Conservation (phyloP, 345 rosid species). For the Crucihimalaya himalaica region DNA sequence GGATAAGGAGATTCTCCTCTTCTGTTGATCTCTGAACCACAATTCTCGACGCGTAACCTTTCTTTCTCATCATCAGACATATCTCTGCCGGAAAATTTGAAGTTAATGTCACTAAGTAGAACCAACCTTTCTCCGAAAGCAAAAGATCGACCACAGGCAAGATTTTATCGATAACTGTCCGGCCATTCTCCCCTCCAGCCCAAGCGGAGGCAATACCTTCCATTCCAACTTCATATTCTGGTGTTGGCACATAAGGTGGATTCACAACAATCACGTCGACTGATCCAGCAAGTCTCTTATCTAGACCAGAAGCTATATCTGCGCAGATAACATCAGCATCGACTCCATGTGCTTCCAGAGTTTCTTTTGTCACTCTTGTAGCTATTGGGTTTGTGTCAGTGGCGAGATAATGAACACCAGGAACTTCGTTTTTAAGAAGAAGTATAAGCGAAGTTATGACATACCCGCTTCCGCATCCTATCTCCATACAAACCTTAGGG, state of each 20-base stretch:
- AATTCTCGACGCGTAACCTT: conserved; percentile 70
- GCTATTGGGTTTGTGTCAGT: conserved; percentile 74
- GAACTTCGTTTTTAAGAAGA: conserved; percentile 52
- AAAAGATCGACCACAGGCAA: conserved; percentile 61
- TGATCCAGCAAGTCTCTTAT: conserved; percentile 59
- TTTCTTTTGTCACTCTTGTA: conserved; percentile 56
- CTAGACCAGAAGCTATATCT: conserved; percentile 69
- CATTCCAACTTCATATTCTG: conserved; percentile 77
- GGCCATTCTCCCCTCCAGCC: conserved; percentile 91
- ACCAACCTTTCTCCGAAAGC: conserved; percentile 75
- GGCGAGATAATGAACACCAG: conserved; percentile 55
- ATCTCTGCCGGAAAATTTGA: conserved; percentile 61
- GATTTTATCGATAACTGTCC: conserved; percentile 61
- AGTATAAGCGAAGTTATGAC: conserved; percentile 83
- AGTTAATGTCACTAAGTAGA: conserved; percentile 69
- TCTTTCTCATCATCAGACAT: conserved; percentile 67
- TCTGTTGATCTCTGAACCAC: conserved; percentile 78
- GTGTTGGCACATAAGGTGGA: conserved; percentile 96
- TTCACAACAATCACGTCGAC: conserved; percentile 87
- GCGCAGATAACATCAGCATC: conserved; percentile 64
- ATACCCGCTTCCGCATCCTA: conserved; percentile 88
- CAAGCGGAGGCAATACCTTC: conserved; percentile 75
- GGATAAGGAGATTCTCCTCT: conserved; percentile 65
- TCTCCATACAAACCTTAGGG: conserved; percentile 71
- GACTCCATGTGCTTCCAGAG: conserved; percentile 70